Conservation (phyloP, 2,329 filamentous ascomycete species). For the Mollisia scopiformis region DNA sequence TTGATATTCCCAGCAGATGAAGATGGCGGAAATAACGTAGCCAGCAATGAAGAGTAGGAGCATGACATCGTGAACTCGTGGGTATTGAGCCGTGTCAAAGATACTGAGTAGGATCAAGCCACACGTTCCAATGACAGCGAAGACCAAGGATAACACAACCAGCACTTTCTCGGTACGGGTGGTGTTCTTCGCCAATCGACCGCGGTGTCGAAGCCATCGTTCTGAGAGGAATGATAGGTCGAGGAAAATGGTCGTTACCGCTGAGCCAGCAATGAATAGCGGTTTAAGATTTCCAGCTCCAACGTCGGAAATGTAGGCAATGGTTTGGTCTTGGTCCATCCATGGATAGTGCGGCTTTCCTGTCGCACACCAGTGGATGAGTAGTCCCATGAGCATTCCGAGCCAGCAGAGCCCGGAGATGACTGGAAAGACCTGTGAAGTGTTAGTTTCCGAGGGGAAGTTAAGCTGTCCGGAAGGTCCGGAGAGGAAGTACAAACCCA, state of each 20-base stretch:
- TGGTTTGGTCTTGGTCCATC: slow-evolving; percentile 59
- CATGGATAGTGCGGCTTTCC: slow-evolving; percentile 60
- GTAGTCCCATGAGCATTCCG: slow-evolving; percentile 30
- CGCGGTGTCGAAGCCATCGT: slow-evolving; percentile 81
- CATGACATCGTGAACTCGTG: slow-evolving; percentile 72
- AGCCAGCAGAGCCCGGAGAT: slow-evolving; percentile 59
- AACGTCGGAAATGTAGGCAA: slow-evolving; percentile 75
- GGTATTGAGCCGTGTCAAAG: slow-evolving; percentile 79
- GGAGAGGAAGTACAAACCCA: slow-evolving; percentile 45
- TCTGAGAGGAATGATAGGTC: slow-evolving; percentile 81
- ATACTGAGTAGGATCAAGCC: slow-evolving; percentile 84
- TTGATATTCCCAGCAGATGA: slow-evolving; percentile 89
- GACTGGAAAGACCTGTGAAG: slow-evolving; percentile 62
- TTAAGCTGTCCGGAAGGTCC: background rate
- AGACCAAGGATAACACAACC: slow-evolving; percentile 62
- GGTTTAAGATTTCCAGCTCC: slow-evolving; percentile 68
- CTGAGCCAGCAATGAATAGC: slow-evolving; percentile 74
- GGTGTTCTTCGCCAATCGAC: slow-evolving; percentile 76
- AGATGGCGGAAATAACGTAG: slow-evolving; percentile 83
- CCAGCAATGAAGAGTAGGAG: slow-evolving; percentile 82
- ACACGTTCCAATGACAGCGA: slow-evolving; percentile 73
- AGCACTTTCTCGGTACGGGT: slow-evolving; percentile 65
- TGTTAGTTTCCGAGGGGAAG: background rate
- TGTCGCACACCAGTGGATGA: slow-evolving; percentile 59
- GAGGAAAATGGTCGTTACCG: slow-evolving; percentile 76